phyloP scores from a whole-genome alignment of 2,329 filamentous ascomycete genomes.

The Magnaporthiopsis incrustans region DNA sequence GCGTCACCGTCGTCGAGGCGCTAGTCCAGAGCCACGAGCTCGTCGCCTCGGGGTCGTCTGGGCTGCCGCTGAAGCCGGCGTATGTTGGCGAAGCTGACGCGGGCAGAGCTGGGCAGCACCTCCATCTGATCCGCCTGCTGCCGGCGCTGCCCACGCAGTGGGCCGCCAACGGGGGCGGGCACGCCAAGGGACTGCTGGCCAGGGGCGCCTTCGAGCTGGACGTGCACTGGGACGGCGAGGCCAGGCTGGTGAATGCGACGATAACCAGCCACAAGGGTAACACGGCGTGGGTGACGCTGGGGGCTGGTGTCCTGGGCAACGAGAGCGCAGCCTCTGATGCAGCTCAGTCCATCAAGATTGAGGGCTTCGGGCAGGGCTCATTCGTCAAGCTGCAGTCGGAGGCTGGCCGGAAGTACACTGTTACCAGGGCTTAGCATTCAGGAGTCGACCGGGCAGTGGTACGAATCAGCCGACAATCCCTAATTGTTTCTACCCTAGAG shows the following conservation, averaged over 20 bases:
- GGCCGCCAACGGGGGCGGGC: constrained; percentile 1
- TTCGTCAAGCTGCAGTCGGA: constrained; percentile 1
- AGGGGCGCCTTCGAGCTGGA: constrained; percentile 6
- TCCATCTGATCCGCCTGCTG: constrained; percentile 4
- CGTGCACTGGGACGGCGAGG: constrained; percentile 2
- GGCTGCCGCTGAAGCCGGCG: too few species aligned
- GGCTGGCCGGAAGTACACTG: background rate
- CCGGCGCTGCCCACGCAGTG: constrained; percentile 2
- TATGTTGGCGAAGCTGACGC: background rate
- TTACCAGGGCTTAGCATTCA: background rate
- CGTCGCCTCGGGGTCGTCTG: background rate
- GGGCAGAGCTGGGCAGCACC: background rate
- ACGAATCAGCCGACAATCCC: too few species aligned
- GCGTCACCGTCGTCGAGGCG: constrained; percentile 10
- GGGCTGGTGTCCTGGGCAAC: background rate
- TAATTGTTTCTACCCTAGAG: too few species aligned
- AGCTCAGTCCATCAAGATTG: background rate
- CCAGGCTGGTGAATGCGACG: constrained; percentile 2
- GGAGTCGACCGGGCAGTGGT: too few species aligned
- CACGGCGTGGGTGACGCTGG: background rate
- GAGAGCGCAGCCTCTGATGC: background rate
- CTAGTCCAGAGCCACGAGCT: constrained; percentile 3
- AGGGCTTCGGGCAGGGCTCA: background rate
- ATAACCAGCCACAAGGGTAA: background rate
- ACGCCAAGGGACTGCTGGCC: background rate